Conservation (phyloP, 225 moss, liverwort and hornwort genomes). For the Takakia lepidozioides region DNA sequence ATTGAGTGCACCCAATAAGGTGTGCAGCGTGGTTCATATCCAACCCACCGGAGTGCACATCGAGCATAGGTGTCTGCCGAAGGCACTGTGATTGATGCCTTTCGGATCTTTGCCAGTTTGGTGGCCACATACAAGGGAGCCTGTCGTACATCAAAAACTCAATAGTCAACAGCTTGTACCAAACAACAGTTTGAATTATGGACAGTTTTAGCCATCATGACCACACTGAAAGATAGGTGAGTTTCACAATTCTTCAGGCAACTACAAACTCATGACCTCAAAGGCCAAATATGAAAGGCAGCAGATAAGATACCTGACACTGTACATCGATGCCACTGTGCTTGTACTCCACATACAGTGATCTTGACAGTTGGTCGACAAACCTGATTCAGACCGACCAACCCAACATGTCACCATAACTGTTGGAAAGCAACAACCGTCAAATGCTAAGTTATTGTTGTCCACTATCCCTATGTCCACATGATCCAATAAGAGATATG, state of each 20-base stretch:
- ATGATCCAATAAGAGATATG: no score
- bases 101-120: constrained; percentile 56
- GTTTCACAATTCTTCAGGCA: neutral
- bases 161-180: no score
- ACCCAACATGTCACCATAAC: no score
- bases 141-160: no score
- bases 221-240: neutral
- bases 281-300: neutral
- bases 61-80: constrained; percentile 36
- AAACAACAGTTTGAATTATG: no score
- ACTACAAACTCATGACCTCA: neutral
- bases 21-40: constrained; percentile 43
- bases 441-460: no score
- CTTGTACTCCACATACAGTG: constrained; percentile 74
- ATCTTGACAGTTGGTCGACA: constrained; percentile 60
- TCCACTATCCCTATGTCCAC: no score
- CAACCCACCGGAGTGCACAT: constrained; percentile 37
- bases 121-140: constrained; percentile 64
- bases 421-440: no score
- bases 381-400: no score
- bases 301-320: constrained; percentile 38
- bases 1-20: constrained; percentile 70
- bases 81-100: constrained; percentile 38
- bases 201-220: neutral
- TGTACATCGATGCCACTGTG: constrained; percentile 66